These are phyloP conservation scores for Penicillium goetzii DNA, from an alignment of 495 filamentous ascomycete genomes.

Conservation along the genomic window DNA sequence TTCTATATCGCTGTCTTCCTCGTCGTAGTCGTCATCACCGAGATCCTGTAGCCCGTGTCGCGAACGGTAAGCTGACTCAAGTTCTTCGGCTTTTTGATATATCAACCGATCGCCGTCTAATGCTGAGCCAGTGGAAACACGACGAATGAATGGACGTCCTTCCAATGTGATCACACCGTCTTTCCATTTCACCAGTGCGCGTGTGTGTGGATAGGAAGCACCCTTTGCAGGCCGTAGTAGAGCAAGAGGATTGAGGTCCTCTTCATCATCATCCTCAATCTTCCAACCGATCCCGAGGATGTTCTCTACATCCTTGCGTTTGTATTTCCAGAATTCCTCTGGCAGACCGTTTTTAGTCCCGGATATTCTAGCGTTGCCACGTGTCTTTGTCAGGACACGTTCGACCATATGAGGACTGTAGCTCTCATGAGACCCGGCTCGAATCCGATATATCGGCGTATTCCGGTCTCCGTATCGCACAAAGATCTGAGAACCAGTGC, in stretches of 20 bases:
- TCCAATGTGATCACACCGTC: constrained; percentile 27
- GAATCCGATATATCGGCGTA: constrained; percentile 1
- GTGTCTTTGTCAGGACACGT: not conserved
- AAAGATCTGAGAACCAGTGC: not conserved
- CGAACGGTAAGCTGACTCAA: constrained; percentile 16
- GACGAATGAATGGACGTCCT: constrained; percentile 26
- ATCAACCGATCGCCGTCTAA: constrained; percentile 27
- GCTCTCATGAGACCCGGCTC: constrained; percentile 1
- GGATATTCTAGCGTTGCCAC: not conserved
- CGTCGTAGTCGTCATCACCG: constrained; percentile 8
- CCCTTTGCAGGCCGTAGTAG: constrained; percentile 3
- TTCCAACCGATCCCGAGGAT: constrained; percentile 1
- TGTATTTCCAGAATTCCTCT: constrained; percentile 6
- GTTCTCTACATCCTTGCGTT: not conserved
- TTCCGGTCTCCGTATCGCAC: not conserved
- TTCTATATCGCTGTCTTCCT: constrained; percentile 10
- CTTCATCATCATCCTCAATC: constrained; percentile 2
- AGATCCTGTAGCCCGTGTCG: constrained; percentile 10
- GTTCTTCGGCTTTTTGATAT: constrained; percentile 29
- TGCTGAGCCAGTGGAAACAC: constrained; percentile 19
- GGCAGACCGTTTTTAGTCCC: not conserved
- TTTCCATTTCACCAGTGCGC: constrained; percentile 29
- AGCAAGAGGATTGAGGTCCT: not conserved
- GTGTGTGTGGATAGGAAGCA: constrained; percentile 28
- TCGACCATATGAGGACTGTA: not conserved